Percentiles rank a stretch among this genome's conserved stretches.
Conservation (phyloP, 306 rosid genomes). For the Cucurbita maxima region DNA sequence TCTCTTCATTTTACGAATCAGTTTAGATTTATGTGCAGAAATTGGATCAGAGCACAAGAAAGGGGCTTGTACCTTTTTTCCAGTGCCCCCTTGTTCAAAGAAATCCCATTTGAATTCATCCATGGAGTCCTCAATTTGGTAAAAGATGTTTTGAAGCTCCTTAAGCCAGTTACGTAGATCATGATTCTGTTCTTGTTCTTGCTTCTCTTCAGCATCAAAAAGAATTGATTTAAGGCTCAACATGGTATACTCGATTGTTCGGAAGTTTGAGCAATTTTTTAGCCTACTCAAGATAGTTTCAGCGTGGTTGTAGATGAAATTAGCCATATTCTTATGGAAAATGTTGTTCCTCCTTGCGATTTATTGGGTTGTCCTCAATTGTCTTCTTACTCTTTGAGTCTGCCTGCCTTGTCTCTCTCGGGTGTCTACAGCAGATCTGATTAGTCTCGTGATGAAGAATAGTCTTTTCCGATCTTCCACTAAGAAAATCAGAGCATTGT, state of each 20-base stretch:
- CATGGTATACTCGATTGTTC: background rate
- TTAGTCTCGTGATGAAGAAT: no score
- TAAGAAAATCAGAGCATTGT: no score
- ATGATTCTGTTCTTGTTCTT: background rate
- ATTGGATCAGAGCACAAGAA: background rate
- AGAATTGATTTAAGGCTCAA: background rate
- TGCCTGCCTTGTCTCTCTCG: no score
- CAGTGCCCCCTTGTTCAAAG: background rate
- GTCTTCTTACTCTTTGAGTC: no score
- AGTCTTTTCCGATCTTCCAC: no score
- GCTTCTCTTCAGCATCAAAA: conserved; percentile 1
- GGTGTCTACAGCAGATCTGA: no score
- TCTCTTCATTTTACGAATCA: background rate
- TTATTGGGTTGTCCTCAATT: no score
- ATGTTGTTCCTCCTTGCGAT: background rate
- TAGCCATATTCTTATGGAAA: background rate
- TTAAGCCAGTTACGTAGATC: background rate
- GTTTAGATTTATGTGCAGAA: background rate
- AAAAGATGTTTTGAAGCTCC: background rate
- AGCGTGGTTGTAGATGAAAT: background rate
- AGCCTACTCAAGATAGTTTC: conserved; percentile 2
- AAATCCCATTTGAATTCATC: background rate
- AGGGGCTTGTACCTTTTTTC: background rate
- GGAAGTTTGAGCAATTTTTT: background rate
- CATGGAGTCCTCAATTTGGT: background rate